Evolutionary conservation across 176 grass and related monocot species (phyloP).

Genomic region (Zoysia pacifica): DNA sequence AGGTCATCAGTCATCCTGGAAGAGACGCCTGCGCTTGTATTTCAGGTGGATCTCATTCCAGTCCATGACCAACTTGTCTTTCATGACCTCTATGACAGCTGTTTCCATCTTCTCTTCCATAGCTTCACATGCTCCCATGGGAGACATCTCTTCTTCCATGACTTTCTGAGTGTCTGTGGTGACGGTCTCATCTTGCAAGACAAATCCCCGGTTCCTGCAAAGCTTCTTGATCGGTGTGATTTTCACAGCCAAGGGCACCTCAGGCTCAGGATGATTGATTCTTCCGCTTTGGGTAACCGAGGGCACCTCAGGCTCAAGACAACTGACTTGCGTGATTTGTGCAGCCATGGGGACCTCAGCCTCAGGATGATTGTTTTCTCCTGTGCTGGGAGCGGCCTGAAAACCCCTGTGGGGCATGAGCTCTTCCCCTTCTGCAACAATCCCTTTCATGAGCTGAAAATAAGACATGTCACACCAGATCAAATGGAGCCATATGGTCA

Average conservation of each 20-base stretch:
- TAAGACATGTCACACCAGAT: background rate
- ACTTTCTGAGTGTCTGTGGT: background rate
- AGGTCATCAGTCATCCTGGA: constrained; percentile 18
- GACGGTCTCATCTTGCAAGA: constrained; percentile 45
- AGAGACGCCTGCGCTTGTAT: constrained; percentile 53
- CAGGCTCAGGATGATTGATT: background rate
- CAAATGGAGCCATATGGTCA: too few species aligned
- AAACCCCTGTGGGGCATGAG: constrained; percentile 54
- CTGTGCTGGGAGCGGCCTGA: background rate
- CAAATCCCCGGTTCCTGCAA: constrained; percentile 57
- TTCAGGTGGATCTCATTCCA: constrained; percentile 4
- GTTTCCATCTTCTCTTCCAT: background rate
- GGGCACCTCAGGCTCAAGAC: background rate
- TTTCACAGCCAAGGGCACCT: background rate
- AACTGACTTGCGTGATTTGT: background rate
- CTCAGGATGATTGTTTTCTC: background rate
- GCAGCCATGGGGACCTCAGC: background rate
- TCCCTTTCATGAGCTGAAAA: constrained; percentile 63
- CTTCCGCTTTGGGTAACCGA: background rate
- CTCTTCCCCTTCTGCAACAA: constrained; percentile 52
- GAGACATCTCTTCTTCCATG: background rate
- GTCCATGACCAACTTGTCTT: constrained; percentile 6
- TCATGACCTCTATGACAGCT: background rate
- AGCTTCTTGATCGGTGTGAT: constrained; percentile 59
- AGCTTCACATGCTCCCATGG: background rate